Evolutionary conservation across 1,284 basidiomycete species (phyloP).

Genomic region (Puccinia hordei): DNA sequence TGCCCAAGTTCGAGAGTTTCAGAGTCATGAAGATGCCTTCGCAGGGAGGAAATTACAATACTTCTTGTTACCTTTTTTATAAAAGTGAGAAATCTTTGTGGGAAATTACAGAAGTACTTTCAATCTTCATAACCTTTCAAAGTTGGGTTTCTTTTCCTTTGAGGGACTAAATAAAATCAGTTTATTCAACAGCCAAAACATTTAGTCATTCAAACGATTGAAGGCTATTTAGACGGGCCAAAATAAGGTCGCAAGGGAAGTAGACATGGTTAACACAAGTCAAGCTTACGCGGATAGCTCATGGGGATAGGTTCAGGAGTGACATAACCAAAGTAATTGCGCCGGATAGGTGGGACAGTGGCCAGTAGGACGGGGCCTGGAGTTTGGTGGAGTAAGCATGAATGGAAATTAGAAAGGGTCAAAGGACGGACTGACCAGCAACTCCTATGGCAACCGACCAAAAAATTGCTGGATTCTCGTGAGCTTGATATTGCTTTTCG

Average conservation of each 20-base stretch:
- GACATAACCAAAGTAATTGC: slow-evolving; percentile 42
- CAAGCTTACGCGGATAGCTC: slow-evolving; percentile 41
- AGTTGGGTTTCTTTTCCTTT: slow-evolving; percentile 8
- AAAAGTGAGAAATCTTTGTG: background rate
- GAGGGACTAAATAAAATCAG: background rate
- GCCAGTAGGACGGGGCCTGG: slow-evolving; percentile 40
- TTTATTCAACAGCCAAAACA: background rate
- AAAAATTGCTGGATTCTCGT: slow-evolving; percentile 47
- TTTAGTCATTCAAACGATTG: background rate
- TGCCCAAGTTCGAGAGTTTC: no score
- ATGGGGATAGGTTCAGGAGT: slow-evolving; percentile 43
- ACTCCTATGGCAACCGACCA: slow-evolving; percentile 39
- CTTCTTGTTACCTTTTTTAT: no score
- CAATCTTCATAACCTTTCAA: slow-evolving; percentile 29
- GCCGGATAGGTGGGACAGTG: slow-evolving; percentile 30
- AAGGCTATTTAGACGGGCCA: background rate
- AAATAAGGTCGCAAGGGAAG: no score
- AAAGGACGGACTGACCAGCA: slow-evolving; percentile 19
- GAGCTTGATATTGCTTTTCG: slow-evolving; percentile 42
- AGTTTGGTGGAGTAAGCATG: background rate
- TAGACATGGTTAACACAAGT: background rate
- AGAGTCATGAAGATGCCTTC: no score
- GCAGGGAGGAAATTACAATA: no score
- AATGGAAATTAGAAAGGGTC: background rate
- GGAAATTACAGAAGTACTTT: background rate